These are phyloP conservation scores for Chlorella sp. DNA, from an alignment of 139 green algal species.

Conservation along the genomic window DNA sequence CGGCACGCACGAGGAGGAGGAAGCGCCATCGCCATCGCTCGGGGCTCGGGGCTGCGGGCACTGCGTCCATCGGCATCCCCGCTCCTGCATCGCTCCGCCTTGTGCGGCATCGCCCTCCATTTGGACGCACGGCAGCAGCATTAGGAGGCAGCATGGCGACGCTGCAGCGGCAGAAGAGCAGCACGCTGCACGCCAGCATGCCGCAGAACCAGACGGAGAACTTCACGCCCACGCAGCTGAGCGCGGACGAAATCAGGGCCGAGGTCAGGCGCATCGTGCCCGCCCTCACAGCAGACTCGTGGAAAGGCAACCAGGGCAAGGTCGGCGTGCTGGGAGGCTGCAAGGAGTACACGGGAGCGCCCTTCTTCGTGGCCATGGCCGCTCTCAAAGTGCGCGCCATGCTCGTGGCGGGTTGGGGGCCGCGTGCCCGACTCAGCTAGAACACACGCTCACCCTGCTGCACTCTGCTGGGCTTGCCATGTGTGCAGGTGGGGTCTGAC, in stretches of 20 bases:
- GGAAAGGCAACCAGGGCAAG: constrained; percentile 86
- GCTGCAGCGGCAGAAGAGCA: no score
- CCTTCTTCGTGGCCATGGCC: constrained; percentile 81
- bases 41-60: no score
- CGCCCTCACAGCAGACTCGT: constrained; percentile 17
- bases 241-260: constrained; percentile 26
- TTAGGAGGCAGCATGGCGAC: no score
- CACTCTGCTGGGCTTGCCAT: background rate
- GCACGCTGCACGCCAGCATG: no score
- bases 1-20: no score
- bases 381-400: background rate
- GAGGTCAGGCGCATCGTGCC: constrained; percentile 28
- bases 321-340: constrained; percentile 89
- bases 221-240: no score
- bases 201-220: no score
- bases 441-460: background rate
- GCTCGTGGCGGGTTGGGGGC: background rate
- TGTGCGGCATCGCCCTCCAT: no score
- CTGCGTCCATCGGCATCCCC: no score
- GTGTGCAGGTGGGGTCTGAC: constrained; percentile 70
- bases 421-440: background rate
- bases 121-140: no score
- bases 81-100: no score
- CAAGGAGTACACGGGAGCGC: constrained; percentile 91
- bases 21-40: no score